These are phyloP conservation scores for Monilinia vaccinii-corymbosi DNA, from an alignment of 2,329 filamentous ascomycete species.

Conservation along the genomic window DNA sequence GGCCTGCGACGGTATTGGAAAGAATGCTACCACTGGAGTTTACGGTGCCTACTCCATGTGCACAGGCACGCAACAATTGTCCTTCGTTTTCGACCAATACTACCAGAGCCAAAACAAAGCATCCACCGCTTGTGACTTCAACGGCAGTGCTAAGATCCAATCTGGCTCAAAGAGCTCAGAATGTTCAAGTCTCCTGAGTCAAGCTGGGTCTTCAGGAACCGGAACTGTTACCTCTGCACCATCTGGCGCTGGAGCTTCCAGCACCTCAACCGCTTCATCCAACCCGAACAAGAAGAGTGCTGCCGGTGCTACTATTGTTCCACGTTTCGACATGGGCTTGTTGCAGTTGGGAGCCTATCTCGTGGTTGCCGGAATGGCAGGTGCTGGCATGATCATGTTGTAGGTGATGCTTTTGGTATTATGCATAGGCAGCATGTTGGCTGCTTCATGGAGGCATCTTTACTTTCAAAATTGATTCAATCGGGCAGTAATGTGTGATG, in stretches of 20 bases:
- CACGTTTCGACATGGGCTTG: slow-evolving; percentile 36
- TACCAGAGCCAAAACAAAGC: slow-evolving; percentile 48
- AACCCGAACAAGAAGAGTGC: slow-evolving; percentile 25
- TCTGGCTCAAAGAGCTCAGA: slow-evolving; percentile 37
- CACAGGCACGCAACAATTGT: slow-evolving; percentile 58
- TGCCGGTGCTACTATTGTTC: slow-evolving; percentile 35
- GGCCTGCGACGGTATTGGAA: slow-evolving; percentile 59
- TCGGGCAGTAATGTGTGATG: background rate
- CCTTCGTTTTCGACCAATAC: slow-evolving; percentile 66
- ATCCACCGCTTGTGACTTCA: slow-evolving; percentile 59
- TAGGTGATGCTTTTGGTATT: slow-evolving; percentile 28
- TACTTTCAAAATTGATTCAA: slow-evolving; percentile 1
- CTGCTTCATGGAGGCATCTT: background rate
- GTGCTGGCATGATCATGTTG: slow-evolving; percentile 45
- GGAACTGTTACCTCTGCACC: slow-evolving; percentile 43
- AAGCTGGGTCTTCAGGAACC: slow-evolving; percentile 53
- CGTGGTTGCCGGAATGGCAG: slow-evolving; percentile 40
- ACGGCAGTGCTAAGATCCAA: slow-evolving; percentile 51
- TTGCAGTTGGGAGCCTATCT: slow-evolving; percentile 42
- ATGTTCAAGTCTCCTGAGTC: slow-evolving; percentile 51
- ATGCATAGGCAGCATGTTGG: background rate
- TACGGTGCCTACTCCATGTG: slow-evolving; percentile 79
- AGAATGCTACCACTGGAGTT: slow-evolving; percentile 55
- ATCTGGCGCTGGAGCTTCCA: slow-evolving; percentile 30
- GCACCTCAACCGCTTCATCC: slow-evolving; percentile 20